A percentile compares a stretch with the other conserved stretches of the same genome.
These are phyloP conservation scores for Stephania japonica DNA, from an alignment of 164 flowering plant species.

Conservation along the genomic window DNA sequence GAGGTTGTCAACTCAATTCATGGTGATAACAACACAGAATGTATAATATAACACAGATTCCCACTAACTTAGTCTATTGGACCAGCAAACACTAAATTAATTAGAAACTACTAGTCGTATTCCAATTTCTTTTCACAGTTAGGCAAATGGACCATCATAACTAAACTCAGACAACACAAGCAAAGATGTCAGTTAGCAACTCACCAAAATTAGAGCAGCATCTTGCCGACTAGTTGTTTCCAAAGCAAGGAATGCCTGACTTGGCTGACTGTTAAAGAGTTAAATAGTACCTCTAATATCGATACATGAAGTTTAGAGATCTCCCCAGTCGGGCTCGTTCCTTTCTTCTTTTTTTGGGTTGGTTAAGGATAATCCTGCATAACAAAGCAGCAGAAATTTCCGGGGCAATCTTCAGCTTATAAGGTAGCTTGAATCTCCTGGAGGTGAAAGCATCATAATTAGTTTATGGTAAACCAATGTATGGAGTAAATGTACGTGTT, in stretches of 20 bases:
- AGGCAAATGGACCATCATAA: neutral
- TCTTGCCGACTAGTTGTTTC: neutral
- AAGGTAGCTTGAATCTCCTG: conserved; percentile 9
- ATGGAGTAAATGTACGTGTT: conserved; percentile 13
- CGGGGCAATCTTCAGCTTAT: conserved; percentile 13
- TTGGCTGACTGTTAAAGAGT: neutral
- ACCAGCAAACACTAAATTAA: too few relatives aligned
- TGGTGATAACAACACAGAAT: too few relatives aligned
- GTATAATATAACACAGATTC: too few relatives aligned
- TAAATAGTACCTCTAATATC: conserved; percentile 18
- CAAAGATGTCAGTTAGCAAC: neutral
- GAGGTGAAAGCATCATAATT: conserved; percentile 19
- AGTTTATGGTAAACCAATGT: conserved; percentile 16
- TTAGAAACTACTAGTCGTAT: neutral
- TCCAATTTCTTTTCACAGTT: neutral
- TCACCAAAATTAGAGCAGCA: neutral
- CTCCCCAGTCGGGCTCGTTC: neutral
- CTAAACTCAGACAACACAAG: neutral
- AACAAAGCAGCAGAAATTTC: conserved; percentile 10
- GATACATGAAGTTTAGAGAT: neutral
- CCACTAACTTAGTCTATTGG: too few relatives aligned
- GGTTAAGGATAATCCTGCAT: conserved; percentile 10
- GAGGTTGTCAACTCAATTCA: too few relatives aligned
- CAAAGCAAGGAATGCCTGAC: neutral
- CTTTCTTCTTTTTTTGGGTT: conserved; percentile 1